Evolutionary conservation across 495 filamentous ascomycete species (phyloP).

Genomic region (Wilcoxina mikolae): DNA sequence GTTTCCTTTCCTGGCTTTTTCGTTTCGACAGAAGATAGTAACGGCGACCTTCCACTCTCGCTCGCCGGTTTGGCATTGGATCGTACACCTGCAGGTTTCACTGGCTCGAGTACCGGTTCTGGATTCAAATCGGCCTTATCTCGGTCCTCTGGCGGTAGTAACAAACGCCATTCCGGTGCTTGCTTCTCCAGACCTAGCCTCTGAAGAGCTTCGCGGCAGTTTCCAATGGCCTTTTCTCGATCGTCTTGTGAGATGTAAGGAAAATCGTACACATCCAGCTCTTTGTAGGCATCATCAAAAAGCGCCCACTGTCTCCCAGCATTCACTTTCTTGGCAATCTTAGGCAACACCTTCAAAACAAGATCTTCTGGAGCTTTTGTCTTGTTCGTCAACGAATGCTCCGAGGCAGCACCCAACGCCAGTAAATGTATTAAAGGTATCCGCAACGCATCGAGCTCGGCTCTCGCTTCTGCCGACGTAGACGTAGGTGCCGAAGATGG

Average conservation of each 20-base stretch:
- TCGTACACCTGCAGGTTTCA: background rate
- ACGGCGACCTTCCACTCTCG: background rate
- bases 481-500: background rate
- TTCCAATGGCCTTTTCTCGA: conserved; percentile 49
- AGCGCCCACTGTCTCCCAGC: conserved; percentile 33
- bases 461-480: conserved; percentile 1
- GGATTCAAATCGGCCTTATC: conserved; percentile 42
- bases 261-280: conserved; percentile 55
- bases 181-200: conserved; percentile 46
- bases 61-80: background rate
- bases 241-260: conserved; percentile 45
- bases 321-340: conserved; percentile 37
- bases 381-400: conserved; percentile 39
- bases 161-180: conserved; percentile 51
- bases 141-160: conserved; percentile 49
- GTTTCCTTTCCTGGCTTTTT: background rate
- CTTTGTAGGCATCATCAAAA: conserved; percentile 48
- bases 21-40: background rate
- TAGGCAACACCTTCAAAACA: conserved; percentile 33
- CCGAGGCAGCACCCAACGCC: conserved; percentile 41
- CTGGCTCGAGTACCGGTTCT: background rate
- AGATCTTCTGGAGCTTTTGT: conserved; percentile 40
- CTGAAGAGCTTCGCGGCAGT: conserved; percentile 55
- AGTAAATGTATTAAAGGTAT: conserved; percentile 45
- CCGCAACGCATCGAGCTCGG: conserved; percentile 34